Base-by-base conservation (phyloP, 139 green algal genomes). In the Closterium sp. region DNA sequence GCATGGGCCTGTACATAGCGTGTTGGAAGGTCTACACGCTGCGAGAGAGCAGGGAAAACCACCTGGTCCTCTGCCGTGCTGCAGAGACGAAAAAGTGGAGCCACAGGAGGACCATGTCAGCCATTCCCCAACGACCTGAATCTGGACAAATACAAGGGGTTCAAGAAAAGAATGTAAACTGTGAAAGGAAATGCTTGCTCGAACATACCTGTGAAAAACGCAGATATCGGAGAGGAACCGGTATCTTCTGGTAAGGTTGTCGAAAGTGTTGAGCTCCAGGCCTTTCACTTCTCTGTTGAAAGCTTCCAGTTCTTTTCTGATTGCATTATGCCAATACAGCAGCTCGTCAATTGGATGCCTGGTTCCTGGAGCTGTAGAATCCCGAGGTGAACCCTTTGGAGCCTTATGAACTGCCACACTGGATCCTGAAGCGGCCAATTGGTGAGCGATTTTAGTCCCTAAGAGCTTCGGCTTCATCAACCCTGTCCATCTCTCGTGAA, bases 271-370 rank as follows among this genome's bases (percentile, higher is more conserved):
- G 19, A 88, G 33, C 31, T 33, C 31, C 31, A 66, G 33, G 33
- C 31, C 85, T 88, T 38, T 32, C 33, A 55, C 85, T 43, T 76
- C 55, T 76, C 55, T 28, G 55, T 33, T 33, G 87, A 99, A 95
- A 86, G 95, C 93, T 25, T 92, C 93, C 84, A 99, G 94, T 91
- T 99, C 98, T 4, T 94, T 91, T 32, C 93, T 90, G 33, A 98
- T 92, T 4, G 96, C 96, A 81, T 96, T 95, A 87, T 98, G 97
- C 85, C 98, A 97, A 85, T 97, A 95, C 84, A 99, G 98, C 88
- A 99, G 98, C 96, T 99, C 97, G 92, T 99, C 97, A 55, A 99
- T 98, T 2, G 94, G 93, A 76, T 76, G 55, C 55, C 55, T 76
- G 55, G 23, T 76, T 76, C 25, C 25, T 16, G 8, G 1, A 86